Evolutionary conservation across 495 filamentous ascomycete species (phyloP).

Genomic region (Talaromyces wortmannii): DNA sequence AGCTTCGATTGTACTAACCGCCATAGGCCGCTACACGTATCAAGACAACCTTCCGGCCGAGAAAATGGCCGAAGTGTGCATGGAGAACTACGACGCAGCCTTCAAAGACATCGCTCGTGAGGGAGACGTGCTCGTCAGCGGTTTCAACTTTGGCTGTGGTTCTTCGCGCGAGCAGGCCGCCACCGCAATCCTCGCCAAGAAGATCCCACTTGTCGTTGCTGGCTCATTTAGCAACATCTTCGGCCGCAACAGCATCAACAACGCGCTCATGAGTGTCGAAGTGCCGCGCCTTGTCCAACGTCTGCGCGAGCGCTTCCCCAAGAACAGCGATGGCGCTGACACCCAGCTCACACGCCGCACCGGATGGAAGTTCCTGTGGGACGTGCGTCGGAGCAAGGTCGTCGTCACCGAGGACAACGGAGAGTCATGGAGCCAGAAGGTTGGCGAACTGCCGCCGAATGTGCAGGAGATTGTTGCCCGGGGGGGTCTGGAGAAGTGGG

Average conservation of each 20-base stretch:
- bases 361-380: conserved; percentile 85
- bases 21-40: conserved; percentile 55
- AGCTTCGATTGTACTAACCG: not conserved
- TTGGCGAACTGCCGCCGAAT: conserved; percentile 79
- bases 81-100: conserved; percentile 81
- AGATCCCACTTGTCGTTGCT: conserved; percentile 66
- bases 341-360: conserved; percentile 62
- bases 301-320: conserved; percentile 43
- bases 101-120: conserved; percentile 54
- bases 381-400: conserved; percentile 66
- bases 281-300: conserved; percentile 58
- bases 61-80: conserved; percentile 82
- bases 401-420: conserved; percentile 58
- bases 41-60: conserved; percentile 71
- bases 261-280: conserved; percentile 72
- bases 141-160: conserved; percentile 89
- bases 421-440: conserved; percentile 66
- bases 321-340: conserved; percentile 37
- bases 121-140: conserved; percentile 76
- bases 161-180: conserved; percentile 70
- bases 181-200: conserved; percentile 68
- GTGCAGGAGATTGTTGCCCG: conserved; percentile 87
- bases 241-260: conserved; percentile 72
- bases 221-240: conserved; percentile 81
- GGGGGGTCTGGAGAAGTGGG: conserved; percentile 72